Evolutionary conservation across 208 protist species (phyloP), one percentile per base, ranked within the genome.

Genomic region (Kentomonas sorsogonicus): DNA sequence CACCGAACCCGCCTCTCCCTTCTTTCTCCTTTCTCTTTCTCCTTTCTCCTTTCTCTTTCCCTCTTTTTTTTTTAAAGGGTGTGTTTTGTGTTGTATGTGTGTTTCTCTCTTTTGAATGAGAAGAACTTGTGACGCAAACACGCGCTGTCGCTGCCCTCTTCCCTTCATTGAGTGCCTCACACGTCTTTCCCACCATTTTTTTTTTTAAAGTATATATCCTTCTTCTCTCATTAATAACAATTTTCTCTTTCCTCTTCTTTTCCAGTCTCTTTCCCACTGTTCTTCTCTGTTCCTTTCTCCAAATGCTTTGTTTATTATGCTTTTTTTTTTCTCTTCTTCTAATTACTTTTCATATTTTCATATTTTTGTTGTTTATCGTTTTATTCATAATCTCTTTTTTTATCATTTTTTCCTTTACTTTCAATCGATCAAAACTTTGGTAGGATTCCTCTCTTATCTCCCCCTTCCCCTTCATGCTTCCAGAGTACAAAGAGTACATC

Each of bases 111-210:
- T n/a, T n/a, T n/a, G n/a, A n/a, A n/a, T n/a, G n/a, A n/a, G n/a
- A n/a, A n/a, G n/a, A n/a, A n/a, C n/a, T n/a, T n/a, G n/a, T n/a
- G n/a, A n/a, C n/a, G n/a, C n/a, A n/a, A n/a, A n/a, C n/a, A n/a
- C n/a, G n/a, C n/a, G n/a, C n/a, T n/a, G n/a, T n/a, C n/a, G n/a
- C n/a, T n/a, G n/a, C n/a, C n/a, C n/a, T n/a, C n/a, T n/a, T n/a
- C n/a, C n/a, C n/a, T n/a, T n/a, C n/a, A n/a, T n/a, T n/a, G n/a
- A n/a, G n/a, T n/a, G n/a, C 41, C 11, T 69, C 33, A 38, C 27
- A 23, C 36, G 27, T 62, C 27, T 34, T 62, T 66, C 63, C 46
- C 60, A 30, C 13, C 66, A 22, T 69, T 51, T 47, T 54, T 15
- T 43, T 73, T 61, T 53, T 70, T 48, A 25, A 23, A 31, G 15